These are phyloP conservation scores for Colletotrichum sp. DNA, from an alignment of 2,329 filamentous ascomycete species.

Conservation along the genomic window DNA sequence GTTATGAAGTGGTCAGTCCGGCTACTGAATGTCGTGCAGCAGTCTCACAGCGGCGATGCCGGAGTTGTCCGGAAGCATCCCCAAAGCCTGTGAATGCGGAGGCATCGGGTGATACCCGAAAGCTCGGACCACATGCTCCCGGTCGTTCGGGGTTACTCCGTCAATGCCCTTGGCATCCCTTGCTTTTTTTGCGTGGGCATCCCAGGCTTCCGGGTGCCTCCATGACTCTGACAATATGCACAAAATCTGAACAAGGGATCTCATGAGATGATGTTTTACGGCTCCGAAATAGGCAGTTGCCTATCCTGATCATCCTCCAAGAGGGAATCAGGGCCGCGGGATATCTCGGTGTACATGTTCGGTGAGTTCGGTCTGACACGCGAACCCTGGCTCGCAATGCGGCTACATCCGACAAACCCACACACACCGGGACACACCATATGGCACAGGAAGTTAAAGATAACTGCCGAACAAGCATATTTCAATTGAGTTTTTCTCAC, in stretches of 20 bases:
- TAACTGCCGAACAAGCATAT: not conserved
- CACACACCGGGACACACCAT: not conserved
- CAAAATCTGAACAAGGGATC: not conserved
- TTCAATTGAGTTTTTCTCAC: not conserved
- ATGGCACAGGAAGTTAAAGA: not conserved
- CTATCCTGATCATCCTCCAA: not conserved
- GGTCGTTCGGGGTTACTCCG: not conserved
- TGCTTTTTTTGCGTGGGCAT: not conserved
- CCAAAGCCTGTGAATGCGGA: not conserved
- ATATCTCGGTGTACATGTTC: not conserved
- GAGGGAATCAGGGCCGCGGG: not conserved
- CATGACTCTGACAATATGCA: not conserved
- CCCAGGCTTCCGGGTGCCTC: not conserved
- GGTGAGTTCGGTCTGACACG: not conserved
- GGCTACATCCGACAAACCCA: not conserved
- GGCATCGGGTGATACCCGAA: not conserved
- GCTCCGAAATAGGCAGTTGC: not conserved
- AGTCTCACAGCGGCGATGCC: not conserved
- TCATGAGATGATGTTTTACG: not conserved
- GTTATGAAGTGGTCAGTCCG: not conserved
- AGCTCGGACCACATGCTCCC: not conserved
- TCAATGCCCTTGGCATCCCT: not conserved
- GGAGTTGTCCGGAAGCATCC: not conserved
- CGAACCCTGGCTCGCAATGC: not conserved
- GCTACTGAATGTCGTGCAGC: not conserved